These are phyloP conservation scores for Acidiella bohemica DNA, from an alignment of 495 filamentous ascomycete genomes.

Conservation along the genomic window DNA sequence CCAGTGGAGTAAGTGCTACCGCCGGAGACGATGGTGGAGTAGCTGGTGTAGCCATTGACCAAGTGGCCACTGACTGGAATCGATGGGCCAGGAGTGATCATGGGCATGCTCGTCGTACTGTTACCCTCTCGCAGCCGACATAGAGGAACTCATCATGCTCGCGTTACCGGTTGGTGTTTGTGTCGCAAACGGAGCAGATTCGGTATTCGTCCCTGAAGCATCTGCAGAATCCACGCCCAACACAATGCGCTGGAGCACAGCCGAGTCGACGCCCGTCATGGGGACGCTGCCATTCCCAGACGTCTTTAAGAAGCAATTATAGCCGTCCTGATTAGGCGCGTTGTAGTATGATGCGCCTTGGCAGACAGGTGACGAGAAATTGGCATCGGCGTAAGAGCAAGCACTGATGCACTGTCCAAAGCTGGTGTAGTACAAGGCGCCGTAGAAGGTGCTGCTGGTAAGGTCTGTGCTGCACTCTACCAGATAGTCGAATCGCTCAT, in stretches of 20 bases:
- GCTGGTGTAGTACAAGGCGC: conserved; percentile 2
- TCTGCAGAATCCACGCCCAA: not conserved
- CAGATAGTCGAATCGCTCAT: conserved; percentile 18
- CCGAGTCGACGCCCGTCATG: conserved; percentile 7
- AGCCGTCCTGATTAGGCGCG: conserved; percentile 1
- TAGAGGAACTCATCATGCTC: conserved; percentile 5
- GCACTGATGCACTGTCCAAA: conserved; percentile 10
- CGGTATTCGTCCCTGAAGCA: not conserved
- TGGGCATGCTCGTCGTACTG: conserved; percentile 11
- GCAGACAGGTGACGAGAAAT: conserved; percentile 12
- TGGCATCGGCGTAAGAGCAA: conserved; percentile 9
- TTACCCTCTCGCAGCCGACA: conserved; percentile 10
- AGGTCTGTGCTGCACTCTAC: conserved; percentile 20
- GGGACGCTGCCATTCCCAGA: conserved; percentile 5
- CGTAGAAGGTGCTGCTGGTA: conserved; percentile 5
- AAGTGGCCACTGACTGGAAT: conserved; percentile 3
- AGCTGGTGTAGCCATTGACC: conserved; percentile 4
- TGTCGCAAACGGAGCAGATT: conserved; percentile 4
- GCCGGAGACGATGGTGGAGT: conserved; percentile 7
- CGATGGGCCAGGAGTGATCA: conserved; percentile 10
- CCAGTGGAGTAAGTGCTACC: conserved; percentile 12
- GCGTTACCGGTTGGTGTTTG: conserved; percentile 1
- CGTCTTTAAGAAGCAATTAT: conserved; percentile 15
- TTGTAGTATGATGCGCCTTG: conserved; percentile 12
- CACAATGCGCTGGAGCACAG: conserved; percentile 7